Base-by-base conservation (phyloP, 805 yeast species). In the Saturnispora ahearnii region DNA sequence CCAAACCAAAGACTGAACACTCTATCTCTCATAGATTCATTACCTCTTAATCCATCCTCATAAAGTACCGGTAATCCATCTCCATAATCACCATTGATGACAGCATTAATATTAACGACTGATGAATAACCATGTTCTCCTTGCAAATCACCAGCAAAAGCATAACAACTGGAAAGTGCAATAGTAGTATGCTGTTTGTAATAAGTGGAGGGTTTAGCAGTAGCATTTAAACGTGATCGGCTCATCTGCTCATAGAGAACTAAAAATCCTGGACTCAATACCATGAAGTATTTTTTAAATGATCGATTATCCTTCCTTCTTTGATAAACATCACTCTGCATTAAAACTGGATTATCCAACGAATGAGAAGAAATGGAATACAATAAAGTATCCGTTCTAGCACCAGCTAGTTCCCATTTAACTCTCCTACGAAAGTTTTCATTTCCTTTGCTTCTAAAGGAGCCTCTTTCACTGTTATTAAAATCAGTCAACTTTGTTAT, bases 1-100 rank as follows among this genome's bases (percentile, higher is more conserved):
- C 89, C 91, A 64, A 82, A 78, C 96, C 96, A 89, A 2, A 91
- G 57, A 0, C 93, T 86, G 59, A 91, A 89, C 54, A 93, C 80
- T 45, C 96, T 70, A 28, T 78, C 67, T n/a, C 73, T 57, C 55
- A 87, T 93, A 44, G 82, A 85, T 58, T 91, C 98, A 8, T 79
- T 71, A 2, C 95, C 83, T 55, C 73, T 76, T 88, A 95, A 84
- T 0, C 96, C 96, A 64, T 89, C 95, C 1, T 74, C 66, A 60
- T 85, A 89, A 0, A 84, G 69, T 33, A 95, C 69, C 0, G 97
- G 96, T 30, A 84, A 61, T 0, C 81, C 66, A 44, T 74, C 73
- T 4, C 71, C 73, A 0, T 83, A 86, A 0, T 85, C 43, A 8
- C 22, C 36, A 21, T 29, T 31, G 15, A 43, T 24, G 13, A 43